Evolutionary conservation across 1,284 basidiomycete genomes (phyloP), one percentile per base, ranked within the genome.

Genomic region (Ustilago shanxiensis): DNA sequence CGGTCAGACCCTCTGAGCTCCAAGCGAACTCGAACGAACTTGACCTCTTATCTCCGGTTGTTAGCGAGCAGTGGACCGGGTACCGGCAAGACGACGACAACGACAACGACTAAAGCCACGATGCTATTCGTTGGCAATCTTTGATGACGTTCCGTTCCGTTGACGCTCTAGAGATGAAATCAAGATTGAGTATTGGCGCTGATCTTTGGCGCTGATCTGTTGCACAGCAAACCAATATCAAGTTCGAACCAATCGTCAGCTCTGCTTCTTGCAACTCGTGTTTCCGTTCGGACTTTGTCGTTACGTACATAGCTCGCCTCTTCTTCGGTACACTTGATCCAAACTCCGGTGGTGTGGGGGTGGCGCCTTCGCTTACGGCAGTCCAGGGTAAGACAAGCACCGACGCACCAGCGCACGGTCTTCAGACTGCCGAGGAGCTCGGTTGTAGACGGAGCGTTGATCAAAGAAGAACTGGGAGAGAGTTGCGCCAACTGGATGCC

Each of bases 1-100:
- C 5, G 11, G 31, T 11, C 31, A 33, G 31, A 33, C 6, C 31
- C n/a, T 7, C 35, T 37, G 8, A 16, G 35, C 41, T 20, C 47
- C 10, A 49, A 49, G 47, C 47, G 24, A 49, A 14, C 11, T 8
- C 24, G 20, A 24, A 24, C 47, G 24, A 28, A 24, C 14, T 49
- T 18, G 47, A 26, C 28, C 28, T 22, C 47, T 49, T 49, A 49
- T 49, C 47, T 49, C 24, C 47, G 47, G 24, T 49, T 24, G 47
- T 8, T 3, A 49, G 26, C 22, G 26, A 49, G 6, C 24, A 16
- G 16, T 44, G n/a, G 7, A 44, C n/a, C 41, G 20, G 41, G n/a
- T 44, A 44, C 41, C 20, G 11, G 7, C n/a, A 10, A 20, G 8
- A 33, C 31, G 31, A 33, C 31, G 20, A 20, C 18, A 7, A 20